Base-by-base conservation (phyloP, 257 asterid species). In the Fraxinus anomala region DNA sequence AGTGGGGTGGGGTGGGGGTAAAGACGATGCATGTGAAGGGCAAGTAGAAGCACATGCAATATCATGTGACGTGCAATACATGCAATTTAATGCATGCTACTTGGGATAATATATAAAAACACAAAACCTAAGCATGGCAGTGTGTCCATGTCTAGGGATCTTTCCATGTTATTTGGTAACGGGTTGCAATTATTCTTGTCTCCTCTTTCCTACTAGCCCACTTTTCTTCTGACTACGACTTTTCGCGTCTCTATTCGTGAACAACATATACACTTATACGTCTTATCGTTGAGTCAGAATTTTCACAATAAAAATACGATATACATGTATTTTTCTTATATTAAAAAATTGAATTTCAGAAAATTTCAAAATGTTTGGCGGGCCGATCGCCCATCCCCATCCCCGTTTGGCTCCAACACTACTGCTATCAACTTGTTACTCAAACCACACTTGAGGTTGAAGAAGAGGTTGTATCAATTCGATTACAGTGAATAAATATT, bases 61-160 rank as follows among this genome's bases (percentile, higher is more conserved):
- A 7, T 37, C 33, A 31, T 31, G 12, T 7, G 42, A 37, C 42
- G 42, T 37, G 42, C 42, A 37, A 37, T 74, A 31, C 33, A 31
- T 31, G 33, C 33, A 31, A 31, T 31, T 21, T 75, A 76, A 77
- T 82, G 87, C 83, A 81, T 77, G 77, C 40, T 75, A 79, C 71
- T 73, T 84, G 76, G 74, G 86, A 89, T 91, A 88, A 59, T 59
- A 59, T 65, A 79, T 82, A 82, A 66, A 36, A 36, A 8, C 34
- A n/a, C 5, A 68, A 37, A 70, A 72, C 61, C 30, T 72, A 37
- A 83, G 73, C 71, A 87, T 82, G 91, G 92, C 84, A 70, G 80
- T 82, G 88, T 89, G 89, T 85, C 88, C 77, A 80, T 90, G 92
- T 90, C 88, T 82, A 28, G 91, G 98, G 97, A 92, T 94, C 95